A percentile compares a stretch with the other conserved stretches of the same genome.
Evolutionary conservation across 1,284 basidiomycete species (phyloP).

Genomic region (Ceratobasidium sp.): DNA sequence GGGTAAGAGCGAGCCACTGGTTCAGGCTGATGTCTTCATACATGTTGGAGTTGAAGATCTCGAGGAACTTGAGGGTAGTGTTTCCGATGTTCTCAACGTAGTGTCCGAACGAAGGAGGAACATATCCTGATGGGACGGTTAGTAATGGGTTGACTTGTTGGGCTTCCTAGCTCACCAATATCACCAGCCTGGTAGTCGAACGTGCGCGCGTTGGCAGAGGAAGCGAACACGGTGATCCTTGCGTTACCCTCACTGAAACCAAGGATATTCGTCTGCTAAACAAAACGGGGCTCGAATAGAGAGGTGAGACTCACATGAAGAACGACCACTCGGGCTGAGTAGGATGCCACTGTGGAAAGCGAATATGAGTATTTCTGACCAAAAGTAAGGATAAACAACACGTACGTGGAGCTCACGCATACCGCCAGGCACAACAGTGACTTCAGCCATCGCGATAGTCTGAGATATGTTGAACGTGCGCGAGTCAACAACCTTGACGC

Average conservation of each 20-base stretch:
- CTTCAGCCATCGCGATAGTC: conserved; percentile 74
- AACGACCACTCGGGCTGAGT: conserved; percentile 53
- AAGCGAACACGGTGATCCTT: conserved; percentile 54
- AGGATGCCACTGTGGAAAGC: conserved; percentile 43
- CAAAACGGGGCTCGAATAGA: background rate
- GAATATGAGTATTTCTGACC: conserved; percentile 29
- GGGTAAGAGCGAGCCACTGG: conserved; percentile 76
- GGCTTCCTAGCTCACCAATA: conserved; percentile 64
- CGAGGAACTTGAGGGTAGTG: conserved; percentile 71
- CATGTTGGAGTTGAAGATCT: conserved; percentile 73
- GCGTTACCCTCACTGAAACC: conserved; percentile 65
- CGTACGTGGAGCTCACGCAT: conserved; percentile 67
- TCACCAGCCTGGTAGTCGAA: conserved; percentile 55
- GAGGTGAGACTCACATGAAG: conserved; percentile 49
- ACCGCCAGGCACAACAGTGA: conserved; percentile 53
- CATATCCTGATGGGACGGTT: conserved; percentile 61
- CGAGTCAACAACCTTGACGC: conserved; percentile 73
- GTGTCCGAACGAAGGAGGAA: conserved; percentile 72
- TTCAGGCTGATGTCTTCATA: conserved; percentile 71
- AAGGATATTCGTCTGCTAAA: background rate
- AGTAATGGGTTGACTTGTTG: conserved; percentile 52
- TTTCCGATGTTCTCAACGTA: conserved; percentile 79
- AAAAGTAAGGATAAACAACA: conserved; percentile 26
- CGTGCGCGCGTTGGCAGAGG: conserved; percentile 7
- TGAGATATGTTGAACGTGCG: conserved; percentile 69